Percentiles rank a stretch among this genome's conserved stretches.
phyloP scores from a whole-genome alignment of 2,329 filamentous ascomycete genomes.

The Fonsecaea pugnacius region DNA sequence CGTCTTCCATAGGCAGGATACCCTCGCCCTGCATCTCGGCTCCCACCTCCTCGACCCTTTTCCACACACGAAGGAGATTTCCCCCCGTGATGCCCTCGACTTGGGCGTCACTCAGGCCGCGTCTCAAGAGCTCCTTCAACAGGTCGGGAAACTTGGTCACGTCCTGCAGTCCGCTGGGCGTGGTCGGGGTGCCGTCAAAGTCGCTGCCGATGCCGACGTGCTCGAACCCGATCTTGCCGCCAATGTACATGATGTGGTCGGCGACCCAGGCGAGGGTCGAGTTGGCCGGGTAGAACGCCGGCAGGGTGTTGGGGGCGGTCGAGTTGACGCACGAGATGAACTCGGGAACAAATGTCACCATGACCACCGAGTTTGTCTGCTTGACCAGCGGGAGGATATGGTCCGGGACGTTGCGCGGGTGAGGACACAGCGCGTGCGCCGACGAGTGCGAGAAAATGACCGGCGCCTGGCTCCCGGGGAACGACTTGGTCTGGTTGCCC shows the following conservation, averaged over 20 bases:
- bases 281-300: conserved; percentile 68
- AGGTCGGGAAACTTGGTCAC: conserved; percentile 81
- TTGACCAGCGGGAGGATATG: conserved; percentile 77
- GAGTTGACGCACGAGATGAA: conserved; percentile 74
- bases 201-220: conserved; percentile 88
- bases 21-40: conserved; percentile 64
- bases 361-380: conserved; percentile 73
- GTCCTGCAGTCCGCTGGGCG: conserved; percentile 77
- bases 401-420: conserved; percentile 88
- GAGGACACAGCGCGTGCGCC: conserved; percentile 77
- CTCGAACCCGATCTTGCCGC: conserved; percentile 78
- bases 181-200: conserved; percentile 69
- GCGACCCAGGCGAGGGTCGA: conserved; percentile 76
- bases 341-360: conserved; percentile 85
- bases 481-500: conserved; percentile 25
- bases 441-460: conserved; percentile 90
- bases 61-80: conserved; percentile 85
- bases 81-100: conserved; percentile 74
- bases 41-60: conserved; percentile 73
- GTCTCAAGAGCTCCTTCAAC: conserved; percentile 71
- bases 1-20: conserved; percentile 21
- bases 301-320: conserved; percentile 60
- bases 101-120: conserved; percentile 74
- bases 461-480: conserved; percentile 60
- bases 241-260: conserved; percentile 80